Evolutionary conservation across 306 rosid species (phyloP).

Genomic region (Cucumis sativus): DNA sequence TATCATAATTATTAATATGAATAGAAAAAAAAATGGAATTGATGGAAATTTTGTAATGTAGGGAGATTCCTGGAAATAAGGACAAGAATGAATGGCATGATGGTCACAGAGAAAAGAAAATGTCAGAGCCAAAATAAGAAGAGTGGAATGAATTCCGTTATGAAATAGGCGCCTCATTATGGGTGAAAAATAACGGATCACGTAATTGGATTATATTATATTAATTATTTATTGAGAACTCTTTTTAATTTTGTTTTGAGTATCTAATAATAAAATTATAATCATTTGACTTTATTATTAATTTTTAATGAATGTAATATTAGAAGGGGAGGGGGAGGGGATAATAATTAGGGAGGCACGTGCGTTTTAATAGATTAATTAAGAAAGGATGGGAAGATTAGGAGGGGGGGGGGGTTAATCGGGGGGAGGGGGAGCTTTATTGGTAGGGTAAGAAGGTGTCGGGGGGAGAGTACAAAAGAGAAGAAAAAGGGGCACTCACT

Average conservation of each 20-base stretch:
- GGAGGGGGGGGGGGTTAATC: neutral
- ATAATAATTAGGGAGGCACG: conserved; percentile 71
- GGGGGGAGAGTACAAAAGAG: conserved; percentile 31
- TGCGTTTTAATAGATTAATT: conserved; percentile 23
- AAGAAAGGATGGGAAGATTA: neutral
- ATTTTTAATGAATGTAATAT: conserved; percentile 1
- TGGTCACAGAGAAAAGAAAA: conserved; percentile 6
- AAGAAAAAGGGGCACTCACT: conserved; percentile 14
- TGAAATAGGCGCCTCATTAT: conserved; percentile 11
- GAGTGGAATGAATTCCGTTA: conserved; percentile 27
- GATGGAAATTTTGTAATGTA: conserved; percentile 5
- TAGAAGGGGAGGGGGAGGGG: conserved; percentile 4
- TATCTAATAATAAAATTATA: neutral
- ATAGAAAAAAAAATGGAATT: neutral
- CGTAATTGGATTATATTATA: conserved; percentile 34
- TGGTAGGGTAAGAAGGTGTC: conserved; percentile 52
- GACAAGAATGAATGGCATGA: conserved; percentile 8
- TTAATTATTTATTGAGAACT: no score
- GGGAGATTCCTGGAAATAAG: neutral
- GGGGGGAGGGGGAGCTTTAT: neutral
- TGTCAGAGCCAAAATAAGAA: neutral
- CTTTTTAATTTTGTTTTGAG: neutral
- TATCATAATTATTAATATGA: neutral
- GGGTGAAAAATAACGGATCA: conserved; percentile 53
- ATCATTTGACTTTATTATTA: conserved; percentile 21